Percentiles rank a stretch among this genome's conserved stretches.
Conservation (phyloP, 768 basidiomycete species). For the Vararia minispora region DNA sequence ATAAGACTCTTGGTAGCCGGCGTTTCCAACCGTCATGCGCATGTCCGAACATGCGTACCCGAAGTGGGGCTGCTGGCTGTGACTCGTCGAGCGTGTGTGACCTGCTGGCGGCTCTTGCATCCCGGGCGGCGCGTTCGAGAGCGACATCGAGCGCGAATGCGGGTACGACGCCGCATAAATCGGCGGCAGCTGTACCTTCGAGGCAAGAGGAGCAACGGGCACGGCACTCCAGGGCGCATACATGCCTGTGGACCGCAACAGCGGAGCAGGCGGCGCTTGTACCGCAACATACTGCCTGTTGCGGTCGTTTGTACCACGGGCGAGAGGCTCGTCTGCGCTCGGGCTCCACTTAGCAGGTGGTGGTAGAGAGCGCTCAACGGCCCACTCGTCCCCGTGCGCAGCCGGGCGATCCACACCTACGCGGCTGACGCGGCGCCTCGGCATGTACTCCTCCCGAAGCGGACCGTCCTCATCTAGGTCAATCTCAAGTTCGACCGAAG, state of each 20-base stretch:
- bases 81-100: slow-evolving; percentile 7
- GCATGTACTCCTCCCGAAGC: slow-evolving; percentile 70
- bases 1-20: no score
- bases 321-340: slow-evolving; percentile 64
- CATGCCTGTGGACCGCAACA: slow-evolving; percentile 17
- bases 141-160: slow-evolving; percentile 41
- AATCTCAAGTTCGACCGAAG: slow-evolving; percentile 48
- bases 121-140: slow-evolving; percentile 19
- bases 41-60: slow-evolving; percentile 11
- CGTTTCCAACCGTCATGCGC: slow-evolving; percentile 6
- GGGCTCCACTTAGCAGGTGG: slow-evolving; percentile 80
- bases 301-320: slow-evolving; percentile 38
- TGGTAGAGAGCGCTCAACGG: slow-evolving; percentile 30
- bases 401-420: slow-evolving; percentile 9
- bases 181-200: no score
- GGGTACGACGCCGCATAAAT: slow-evolving; percentile 26
- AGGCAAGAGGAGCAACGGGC: slow-evolving; percentile 27
- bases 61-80: slow-evolving; percentile 7
- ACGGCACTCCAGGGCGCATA: slow-evolving; percentile 12
- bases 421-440: slow-evolving; percentile 47
- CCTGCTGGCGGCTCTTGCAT: neutral
- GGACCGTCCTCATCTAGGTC: slow-evolving; percentile 80
- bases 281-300: slow-evolving; percentile 57
- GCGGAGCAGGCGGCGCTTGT: slow-evolving; percentile 29
- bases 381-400: slow-evolving; percentile 12